Evolutionary conservation across 768 basidiomycete species (phyloP).

Genomic region (Collybia mongolica): DNA sequence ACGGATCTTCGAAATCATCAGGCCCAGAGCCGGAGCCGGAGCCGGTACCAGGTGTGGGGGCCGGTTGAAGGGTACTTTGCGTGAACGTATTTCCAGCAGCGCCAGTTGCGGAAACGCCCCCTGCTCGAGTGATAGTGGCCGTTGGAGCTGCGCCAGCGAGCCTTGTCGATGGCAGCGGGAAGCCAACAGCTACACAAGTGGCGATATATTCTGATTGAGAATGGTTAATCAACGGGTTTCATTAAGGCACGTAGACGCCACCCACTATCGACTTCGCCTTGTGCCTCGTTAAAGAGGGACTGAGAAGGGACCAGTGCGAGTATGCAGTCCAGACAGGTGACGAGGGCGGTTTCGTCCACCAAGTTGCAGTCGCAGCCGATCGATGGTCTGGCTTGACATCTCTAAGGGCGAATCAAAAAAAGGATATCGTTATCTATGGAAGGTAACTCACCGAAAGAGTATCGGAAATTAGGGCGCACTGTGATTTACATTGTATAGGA

Average conservation of each 20-base stretch:
- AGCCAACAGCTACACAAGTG: too few relatives aligned
- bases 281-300: not conserved
- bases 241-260: not conserved
- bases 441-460: not conserved
- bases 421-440: not conserved
- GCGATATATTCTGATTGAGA: too few relatives aligned
- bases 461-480: not conserved
- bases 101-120: too few relatives aligned
- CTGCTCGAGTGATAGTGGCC: too few relatives aligned
- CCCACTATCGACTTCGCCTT: not conserved
- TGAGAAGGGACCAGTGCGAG: not conserved
- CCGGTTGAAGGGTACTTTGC: too few relatives aligned
- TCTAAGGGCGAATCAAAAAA: not conserved
- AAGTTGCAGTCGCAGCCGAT: not conserved
- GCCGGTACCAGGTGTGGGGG: too few relatives aligned
- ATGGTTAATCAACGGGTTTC: too few relatives aligned
- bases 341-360: not conserved
- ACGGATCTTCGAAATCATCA: too few relatives aligned
- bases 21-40: too few relatives aligned
- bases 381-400: not conserved
- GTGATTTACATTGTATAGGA: not conserved
- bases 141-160: too few relatives aligned
- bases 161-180: too few relatives aligned
- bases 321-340: not conserved
- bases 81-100: too few relatives aligned